A percentile compares a stretch with the other conserved stretches of the same genome.
Conservation (phyloP, 495 filamentous ascomycete species). For the Penicillium pulvis region DNA sequence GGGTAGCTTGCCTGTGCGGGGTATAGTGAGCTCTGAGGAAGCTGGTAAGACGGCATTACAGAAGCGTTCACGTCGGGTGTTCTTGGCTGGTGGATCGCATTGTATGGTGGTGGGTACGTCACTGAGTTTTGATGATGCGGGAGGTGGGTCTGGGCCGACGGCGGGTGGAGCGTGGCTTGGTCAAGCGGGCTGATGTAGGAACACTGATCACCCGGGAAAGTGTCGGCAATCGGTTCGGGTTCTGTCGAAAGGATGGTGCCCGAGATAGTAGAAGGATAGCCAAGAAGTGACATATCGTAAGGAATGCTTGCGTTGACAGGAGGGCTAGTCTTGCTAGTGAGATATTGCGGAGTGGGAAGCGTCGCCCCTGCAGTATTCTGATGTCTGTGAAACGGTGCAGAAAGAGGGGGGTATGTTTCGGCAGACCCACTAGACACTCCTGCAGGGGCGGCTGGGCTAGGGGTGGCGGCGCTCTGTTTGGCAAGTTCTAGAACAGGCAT, state of each 20-base stretch:
- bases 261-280: constrained; percentile 30
- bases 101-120: constrained; percentile 44
- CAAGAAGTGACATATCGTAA: constrained; percentile 19
- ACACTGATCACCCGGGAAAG: constrained; percentile 17
- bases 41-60: constrained; percentile 28
- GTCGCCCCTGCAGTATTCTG: constrained; percentile 6
- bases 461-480: constrained; percentile 30
- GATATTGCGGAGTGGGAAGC: constrained; percentile 20
- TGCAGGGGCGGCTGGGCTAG: constrained; percentile 14
- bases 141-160: constrained; percentile 22
- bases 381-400: constrained; percentile 13
- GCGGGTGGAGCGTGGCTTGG: constrained; percentile 19
- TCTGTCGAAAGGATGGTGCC: constrained; percentile 34
- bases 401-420: constrained; percentile 14
- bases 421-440: constrained; percentile 8
- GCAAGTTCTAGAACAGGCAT: constrained; percentile 82
- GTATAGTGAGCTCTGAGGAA: constrained; percentile 20
- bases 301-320: constrained; percentile 15
- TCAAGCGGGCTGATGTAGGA: constrained; percentile 18
- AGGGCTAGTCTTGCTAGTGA: constrained; percentile 20
- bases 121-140: constrained; percentile 38
- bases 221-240: constrained; percentile 29
- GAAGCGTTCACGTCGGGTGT: constrained; percentile 26
- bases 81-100: constrained; percentile 29
- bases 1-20: constrained; percentile 19